Conservation (phyloP, 192 early-diverging fungal species). For the Polychytrium aggregatum region DNA sequence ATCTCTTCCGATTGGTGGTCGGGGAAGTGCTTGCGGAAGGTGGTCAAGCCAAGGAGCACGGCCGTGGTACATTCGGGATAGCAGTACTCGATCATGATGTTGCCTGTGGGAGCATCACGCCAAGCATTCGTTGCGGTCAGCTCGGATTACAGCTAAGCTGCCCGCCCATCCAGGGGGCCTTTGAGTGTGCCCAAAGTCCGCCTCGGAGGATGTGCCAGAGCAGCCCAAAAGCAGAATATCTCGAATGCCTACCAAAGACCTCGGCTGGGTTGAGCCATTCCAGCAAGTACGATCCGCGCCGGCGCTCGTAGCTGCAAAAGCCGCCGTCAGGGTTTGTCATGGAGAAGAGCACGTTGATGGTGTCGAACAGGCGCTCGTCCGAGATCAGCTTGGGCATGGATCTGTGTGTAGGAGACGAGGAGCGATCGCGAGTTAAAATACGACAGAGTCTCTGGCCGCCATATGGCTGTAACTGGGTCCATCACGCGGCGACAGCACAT, state of each 20-base stretch:
- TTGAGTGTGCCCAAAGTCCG: too few relatives aligned
- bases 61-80: conserved; percentile 98
- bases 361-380: conserved; percentile 63
- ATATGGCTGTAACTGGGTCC: too few relatives aligned
- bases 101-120: too few relatives aligned
- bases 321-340: conserved; percentile 92
- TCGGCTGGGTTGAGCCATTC: conserved; percentile 92
- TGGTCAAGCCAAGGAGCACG: conserved; percentile 70
- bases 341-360: conserved; percentile 79
- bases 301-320: conserved; percentile 84
- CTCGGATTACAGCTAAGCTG: too few relatives aligned
- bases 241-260: conserved; percentile 97
- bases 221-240: too few relatives aligned
- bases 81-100: conserved; percentile 91
- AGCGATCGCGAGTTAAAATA: too few relatives aligned
- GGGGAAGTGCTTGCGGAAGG: conserved; percentile 65
- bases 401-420: conserved; percentile 2
- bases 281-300: conserved; percentile 65
- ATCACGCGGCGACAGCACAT: too few relatives aligned
- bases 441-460: too few relatives aligned
- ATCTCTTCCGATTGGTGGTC: conserved; percentile 75
- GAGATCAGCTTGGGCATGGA: conserved; percentile 54
- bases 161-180: too few relatives aligned
- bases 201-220: too few relatives aligned
- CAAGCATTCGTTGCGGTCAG: too few relatives aligned